These are phyloP conservation scores for Buddleja alternifolia DNA, from an alignment of 257 asterid genomes.

Conservation along the genomic window DNA sequence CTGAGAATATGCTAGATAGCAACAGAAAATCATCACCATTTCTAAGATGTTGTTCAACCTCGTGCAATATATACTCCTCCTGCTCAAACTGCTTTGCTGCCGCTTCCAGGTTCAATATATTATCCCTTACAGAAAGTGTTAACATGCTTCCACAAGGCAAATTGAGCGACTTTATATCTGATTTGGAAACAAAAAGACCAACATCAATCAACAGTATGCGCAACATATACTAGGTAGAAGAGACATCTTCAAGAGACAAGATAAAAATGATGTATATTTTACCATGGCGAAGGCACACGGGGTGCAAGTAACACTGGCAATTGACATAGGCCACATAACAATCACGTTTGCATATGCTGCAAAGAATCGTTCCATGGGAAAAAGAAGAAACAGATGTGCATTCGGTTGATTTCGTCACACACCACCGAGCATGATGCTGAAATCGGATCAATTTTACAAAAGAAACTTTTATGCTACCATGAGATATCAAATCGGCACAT, in stretches of 20 bases:
- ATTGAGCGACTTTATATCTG: constrained; percentile 65
- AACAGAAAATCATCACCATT: constrained; percentile 50
- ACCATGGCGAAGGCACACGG: constrained; percentile 97
- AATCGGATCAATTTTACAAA: constrained; percentile 80
- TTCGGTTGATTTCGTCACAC: constrained; percentile 56
- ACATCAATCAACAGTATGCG: constrained; percentile 24
- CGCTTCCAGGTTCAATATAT: constrained; percentile 72
- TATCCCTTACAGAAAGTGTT: constrained; percentile 67
- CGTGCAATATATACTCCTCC: constrained; percentile 51
- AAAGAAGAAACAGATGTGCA: constrained; percentile 52
- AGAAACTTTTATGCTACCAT: constrained; percentile 58
- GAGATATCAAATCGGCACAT: constrained; percentile 49
- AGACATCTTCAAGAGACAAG: background rate
- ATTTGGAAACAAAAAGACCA: constrained; percentile 17
- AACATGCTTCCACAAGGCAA: constrained; percentile 60
- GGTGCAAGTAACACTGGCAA: constrained; percentile 77
- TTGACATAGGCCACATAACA: constrained; percentile 80
- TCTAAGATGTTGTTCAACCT: constrained; percentile 54
- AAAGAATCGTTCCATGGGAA: constrained; percentile 83
- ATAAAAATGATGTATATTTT: constrained; percentile 25
- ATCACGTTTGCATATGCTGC: constrained; percentile 91
- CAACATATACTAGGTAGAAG: background rate
- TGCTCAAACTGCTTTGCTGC: constrained; percentile 81
- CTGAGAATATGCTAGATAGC: constrained; percentile 52
- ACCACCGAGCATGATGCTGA: constrained; percentile 90